Evolutionary conservation across 257 asterid genomes (phyloP).

Genomic region (Plectranthus barbatus): DNA sequence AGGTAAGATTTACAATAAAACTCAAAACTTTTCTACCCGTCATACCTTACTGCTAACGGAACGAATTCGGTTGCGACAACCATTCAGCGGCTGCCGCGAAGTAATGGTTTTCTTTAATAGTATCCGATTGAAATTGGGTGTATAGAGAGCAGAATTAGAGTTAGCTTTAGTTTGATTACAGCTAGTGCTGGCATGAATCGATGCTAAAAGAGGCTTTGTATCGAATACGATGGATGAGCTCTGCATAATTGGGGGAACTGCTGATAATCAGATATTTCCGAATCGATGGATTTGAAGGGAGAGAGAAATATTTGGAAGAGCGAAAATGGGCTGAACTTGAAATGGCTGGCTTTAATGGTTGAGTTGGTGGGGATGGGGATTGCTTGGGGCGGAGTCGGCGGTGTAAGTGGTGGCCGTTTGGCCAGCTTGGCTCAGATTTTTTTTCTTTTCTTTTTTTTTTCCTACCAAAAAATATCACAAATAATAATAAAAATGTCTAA

Average conservation of each 20-base stretch:
- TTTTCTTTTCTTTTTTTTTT: not conserved
- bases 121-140: slow-evolving; percentile 31
- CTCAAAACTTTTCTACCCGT: not conserved
- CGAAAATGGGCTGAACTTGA: not conserved
- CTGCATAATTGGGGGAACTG: slow-evolving; percentile 46
- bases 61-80: slow-evolving; percentile 29
- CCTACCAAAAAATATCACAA: not conserved
- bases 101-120: slow-evolving; percentile 28
- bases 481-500: too few relatives aligned
- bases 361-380: not conserved
- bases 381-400: slow-evolving; percentile 26
- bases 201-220: slow-evolving; percentile 51
- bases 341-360: slow-evolving; percentile 1
- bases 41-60: slow-evolving; percentile 42
- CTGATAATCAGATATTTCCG: not conserved
- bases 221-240: slow-evolving; percentile 42
- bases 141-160: slow-evolving; percentile 11
- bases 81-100: slow-evolving; percentile 31
- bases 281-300: slow-evolving; percentile 6
- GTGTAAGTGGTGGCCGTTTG: slow-evolving; percentile 48
- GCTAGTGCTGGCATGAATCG: slow-evolving; percentile 32
- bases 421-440: slow-evolving; percentile 53
- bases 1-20: not conserved
- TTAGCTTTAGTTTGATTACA: slow-evolving; percentile 10
- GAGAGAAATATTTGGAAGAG: not conserved